Base-by-base conservation (phyloP, 495 filamentous ascomycete species). In the Clohesyomyces aquaticus region DNA sequence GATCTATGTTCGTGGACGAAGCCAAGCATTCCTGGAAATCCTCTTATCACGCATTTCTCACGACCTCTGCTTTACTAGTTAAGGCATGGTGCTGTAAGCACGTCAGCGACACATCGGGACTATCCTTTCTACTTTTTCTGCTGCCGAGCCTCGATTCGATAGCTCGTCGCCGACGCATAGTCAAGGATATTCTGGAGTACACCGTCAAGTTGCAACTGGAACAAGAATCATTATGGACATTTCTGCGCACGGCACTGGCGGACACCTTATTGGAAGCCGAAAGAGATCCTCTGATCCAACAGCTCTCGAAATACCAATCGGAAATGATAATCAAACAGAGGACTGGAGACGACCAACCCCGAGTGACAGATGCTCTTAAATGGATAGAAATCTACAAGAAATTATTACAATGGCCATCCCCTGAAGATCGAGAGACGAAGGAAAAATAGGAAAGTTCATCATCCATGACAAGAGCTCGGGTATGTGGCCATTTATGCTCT, bases 71-170 rank as follows among this genome's bases (percentile, higher is more conserved):
- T 18, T 55, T 35, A 4, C 22, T 23, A 2, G 25, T 61, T 29
- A 60, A 56, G 23, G 42, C 77, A 2, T 91, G 86, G 83, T 90
- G 86, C 67, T 78, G 84, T 32, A 74, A 76, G 29, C 81, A 93
- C 71, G 85, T 89, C 50, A 80, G 83, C 48, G 90, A 94, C 76
- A 87, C 86, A 26, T 92, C 89, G 2, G 86, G 88, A 2, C 92
- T 89, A 87, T 80, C 81, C 27, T 92, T 90, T 67, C 78, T 86
- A 10, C 69, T 77, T 19, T 87, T 83, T 65, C 70, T 87, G 16
- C 74, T 90, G 4, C 14, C 42, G 12, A 47, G 67, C 51, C 56
- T 56, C 9, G 28, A 67, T 25, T 27, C 66, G 32, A 22, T 59
- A 21, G 32, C 66, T 28, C 51, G n/a, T 25, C 38, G 29, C 26